Evolutionary conservation across 176 grass and related monocot genomes (phyloP), one percentile per base, ranked within the genome.

Genomic region (Paspalum notatum): DNA sequence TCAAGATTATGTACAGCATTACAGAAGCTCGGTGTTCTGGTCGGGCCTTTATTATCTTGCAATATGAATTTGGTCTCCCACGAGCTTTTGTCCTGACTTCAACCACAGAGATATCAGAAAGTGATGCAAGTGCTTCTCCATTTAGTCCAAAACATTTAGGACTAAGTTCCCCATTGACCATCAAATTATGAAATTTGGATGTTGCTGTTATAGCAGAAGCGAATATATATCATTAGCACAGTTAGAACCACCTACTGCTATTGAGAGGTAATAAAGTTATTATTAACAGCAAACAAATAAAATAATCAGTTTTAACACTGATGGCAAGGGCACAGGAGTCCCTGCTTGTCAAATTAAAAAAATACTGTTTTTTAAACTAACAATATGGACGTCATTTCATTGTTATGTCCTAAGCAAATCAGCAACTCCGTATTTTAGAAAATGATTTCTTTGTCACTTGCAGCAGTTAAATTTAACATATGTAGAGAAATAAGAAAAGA

Each of bases 91-190:
- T 98, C 78, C 84, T 89, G 78, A 98, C 77, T 92, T 98, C 90
- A 53, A 98, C 88, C 66, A 98, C 83, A 44, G 95, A 98, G 85
- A 94, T 89, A 91, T 98, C 86, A 82, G 90, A 94, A 83, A 98
- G 95, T 24, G 90, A 98, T 62, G 85, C 70, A 1, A 98, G 66
- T 75, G 81, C 85, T 71, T 94, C 95, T 86, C 95, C 92, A 85
- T 88, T 94, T 78, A 83, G 85, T 52, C 90, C 86, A 68, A 89
- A 80, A 81, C 75, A 88, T 82, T 48, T 68, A 68, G 54, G 55
- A 63, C 41, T 65, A 84, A 67, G 45, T 84, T 84, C 83, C 38
- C 5, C 45, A 10, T 62, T 61, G 71, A 12, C 75, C 83, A 86
- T 81, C 50, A 49, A 22, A 70, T 75, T 72, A 75, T 83, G 49